Evolutionary conservation across 257 asterid genomes (phyloP).

Genomic region (Penstemon barbatus): DNA sequence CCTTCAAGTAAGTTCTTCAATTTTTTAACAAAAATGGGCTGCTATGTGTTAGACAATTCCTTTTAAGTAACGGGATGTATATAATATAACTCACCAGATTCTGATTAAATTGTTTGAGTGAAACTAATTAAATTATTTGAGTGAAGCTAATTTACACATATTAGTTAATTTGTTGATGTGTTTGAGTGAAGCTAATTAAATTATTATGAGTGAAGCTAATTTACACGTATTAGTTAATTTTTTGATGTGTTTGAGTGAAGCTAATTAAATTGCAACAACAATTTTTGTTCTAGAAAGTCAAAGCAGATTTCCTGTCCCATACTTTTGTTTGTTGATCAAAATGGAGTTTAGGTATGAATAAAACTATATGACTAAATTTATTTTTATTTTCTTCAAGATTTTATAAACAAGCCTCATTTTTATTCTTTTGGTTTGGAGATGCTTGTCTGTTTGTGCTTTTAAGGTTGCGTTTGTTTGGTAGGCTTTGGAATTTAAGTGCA

Average conservation of each 20-base stretch:
- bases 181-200: background rate
- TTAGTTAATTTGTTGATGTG: no score
- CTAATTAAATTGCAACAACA: background rate
- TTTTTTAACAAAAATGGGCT: no score
- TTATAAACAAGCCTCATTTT: background rate
- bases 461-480: slow-evolving; percentile 14
- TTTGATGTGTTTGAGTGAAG: no score
- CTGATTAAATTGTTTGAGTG: no score
- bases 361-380: background rate
- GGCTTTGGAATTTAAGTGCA: background rate
- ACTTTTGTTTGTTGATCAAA: background rate
- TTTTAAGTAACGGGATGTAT: no score
- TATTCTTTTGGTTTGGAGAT: background rate
- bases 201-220: no score
- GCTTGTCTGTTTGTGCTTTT: slow-evolving; percentile 20
- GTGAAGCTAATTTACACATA: no score
- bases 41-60: no score
- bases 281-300: background rate
- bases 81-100: no score
- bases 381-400: background rate
- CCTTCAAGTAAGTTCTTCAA: no score
- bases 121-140: no score
- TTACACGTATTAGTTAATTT: no score
- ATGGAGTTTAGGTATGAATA: background rate
- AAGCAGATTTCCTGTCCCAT: background rate